phyloP scores from a whole-genome alignment of 2,329 filamentous ascomycete species.

The Talaromyces sp. region DNA sequence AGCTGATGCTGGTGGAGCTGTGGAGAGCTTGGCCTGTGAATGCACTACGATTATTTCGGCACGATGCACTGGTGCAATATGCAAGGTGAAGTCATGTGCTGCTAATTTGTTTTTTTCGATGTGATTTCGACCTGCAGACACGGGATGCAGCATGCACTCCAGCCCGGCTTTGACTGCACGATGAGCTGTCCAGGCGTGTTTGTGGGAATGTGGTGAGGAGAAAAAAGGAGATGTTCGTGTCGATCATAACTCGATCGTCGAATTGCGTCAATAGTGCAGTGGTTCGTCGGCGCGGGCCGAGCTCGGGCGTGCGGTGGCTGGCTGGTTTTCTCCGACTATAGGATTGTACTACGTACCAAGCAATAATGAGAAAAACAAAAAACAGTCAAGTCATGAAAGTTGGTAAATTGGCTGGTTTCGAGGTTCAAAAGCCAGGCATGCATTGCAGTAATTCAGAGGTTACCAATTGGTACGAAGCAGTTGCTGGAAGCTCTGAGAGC shows the following conservation, averaged over 20 bases:
- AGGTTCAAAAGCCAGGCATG: too few relatives aligned
- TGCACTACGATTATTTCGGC: neutral
- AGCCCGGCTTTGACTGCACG: neutral
- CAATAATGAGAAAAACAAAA: too few relatives aligned
- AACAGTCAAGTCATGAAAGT: too few relatives aligned
- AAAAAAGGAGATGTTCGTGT: neutral
- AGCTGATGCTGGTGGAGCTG: neutral
- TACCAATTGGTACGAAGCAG: too few relatives aligned
- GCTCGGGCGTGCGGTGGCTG: neutral
- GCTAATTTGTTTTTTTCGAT: neutral
- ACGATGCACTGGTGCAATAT: neutral
- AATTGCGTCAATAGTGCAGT: neutral
- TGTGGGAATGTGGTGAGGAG: neutral
- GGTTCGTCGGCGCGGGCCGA: neutral
- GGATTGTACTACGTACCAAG: too few relatives aligned
- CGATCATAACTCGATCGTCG: neutral
- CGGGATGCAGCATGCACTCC: neutral
- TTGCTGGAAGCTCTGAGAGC: conserved; percentile 5
- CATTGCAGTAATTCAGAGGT: too few relatives aligned
- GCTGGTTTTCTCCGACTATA: neutral
- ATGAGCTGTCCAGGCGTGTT: neutral
- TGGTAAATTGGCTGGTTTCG: too few relatives aligned
- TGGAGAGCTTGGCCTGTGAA: neutral
- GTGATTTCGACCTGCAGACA: neutral
- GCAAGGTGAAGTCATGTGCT: neutral